These are phyloP conservation scores for Eragrostis curvula DNA, from an alignment of 176 grass and related monocot genomes.

Conservation along the genomic window DNA sequence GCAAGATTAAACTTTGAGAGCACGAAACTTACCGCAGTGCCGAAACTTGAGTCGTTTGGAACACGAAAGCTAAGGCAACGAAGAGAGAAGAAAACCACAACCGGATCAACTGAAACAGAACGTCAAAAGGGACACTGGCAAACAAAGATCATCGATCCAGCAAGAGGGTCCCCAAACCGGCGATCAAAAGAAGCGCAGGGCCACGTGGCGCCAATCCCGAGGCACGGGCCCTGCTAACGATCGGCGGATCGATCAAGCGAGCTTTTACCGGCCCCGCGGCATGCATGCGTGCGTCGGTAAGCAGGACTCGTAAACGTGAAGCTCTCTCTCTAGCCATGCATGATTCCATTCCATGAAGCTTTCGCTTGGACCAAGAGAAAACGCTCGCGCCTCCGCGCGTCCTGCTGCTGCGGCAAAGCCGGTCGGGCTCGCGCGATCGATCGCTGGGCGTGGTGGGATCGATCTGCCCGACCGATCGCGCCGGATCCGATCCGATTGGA, in stretches of 20 bases:
- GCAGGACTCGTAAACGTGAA: not conserved
- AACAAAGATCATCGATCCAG: not conserved
- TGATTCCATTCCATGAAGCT: not conserved
- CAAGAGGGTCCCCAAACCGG: not conserved
- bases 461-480: not conserved
- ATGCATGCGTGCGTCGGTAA: not conserved
- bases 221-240: not conserved
- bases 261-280: not conserved
- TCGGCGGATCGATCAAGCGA: not conserved
- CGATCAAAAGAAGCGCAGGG: not conserved
- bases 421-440: not conserved
- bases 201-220: not conserved
- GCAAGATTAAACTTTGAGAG: no score
- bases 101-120: no score
- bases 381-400: not conserved
- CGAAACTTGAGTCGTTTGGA: no score
- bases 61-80: no score
- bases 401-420: not conserved
- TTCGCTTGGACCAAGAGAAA: slow-evolving; percentile 1
- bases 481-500: slow-evolving; percentile 25
- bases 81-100: no score
- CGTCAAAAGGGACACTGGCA: not conserved
- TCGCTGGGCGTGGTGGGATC: not conserved
- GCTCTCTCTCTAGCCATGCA: not conserved
- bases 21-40: no score